Base-by-base conservation (phyloP, 805 yeast species). In the Monosporozyma aerobia region DNA sequence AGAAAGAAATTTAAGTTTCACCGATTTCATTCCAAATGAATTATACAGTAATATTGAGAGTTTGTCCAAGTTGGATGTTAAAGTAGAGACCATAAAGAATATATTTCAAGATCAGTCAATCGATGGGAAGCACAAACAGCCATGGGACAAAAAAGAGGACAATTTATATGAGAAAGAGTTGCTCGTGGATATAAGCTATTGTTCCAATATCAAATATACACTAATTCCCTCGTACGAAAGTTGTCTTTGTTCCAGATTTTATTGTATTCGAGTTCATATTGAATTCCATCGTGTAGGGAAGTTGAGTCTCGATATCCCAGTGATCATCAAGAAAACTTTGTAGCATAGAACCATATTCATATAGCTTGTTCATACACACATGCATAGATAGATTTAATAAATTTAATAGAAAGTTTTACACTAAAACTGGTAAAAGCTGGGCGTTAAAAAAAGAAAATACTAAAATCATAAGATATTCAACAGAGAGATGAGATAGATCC, bases 181-280 rank as follows among this genome's bases (percentile, higher is more conserved):
- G 7, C 33, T 4, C 39, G 47, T 60, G 1, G 56, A 60, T 47
- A 16, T 63, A 14, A 53, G 53, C 27, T 56, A 47, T 22, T 49
- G 46, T 29, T 61, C 62, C 45, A 72, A 74, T 69, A 53, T 57
- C 1, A 68, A 69, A 51, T 65, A 74, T n/a, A 73, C 72, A 2
- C 63, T 77, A 45, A 60, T 73, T n/a, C 81, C 81, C 2, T 67
- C 72, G 41, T 77, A 74, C 57, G 78, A 76, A 51, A 70, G 68
- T 51, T 77, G 81, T 59, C 64, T 77, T 52, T 71, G 75, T 16
- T 78, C 78, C 2, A 62, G 80, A 51, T 57, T 73, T 2, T 76
- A 77, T 56, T 70, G 75, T 52, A 62, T 77, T 49, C 77, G 75
- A 55, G 70, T 76, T 1, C 56, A 59, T 30, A 71, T 74, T 13